Evolutionary conservation across 1,139 yeast genomes (phyloP).

Genomic region (Candida dubliniensis): DNA sequence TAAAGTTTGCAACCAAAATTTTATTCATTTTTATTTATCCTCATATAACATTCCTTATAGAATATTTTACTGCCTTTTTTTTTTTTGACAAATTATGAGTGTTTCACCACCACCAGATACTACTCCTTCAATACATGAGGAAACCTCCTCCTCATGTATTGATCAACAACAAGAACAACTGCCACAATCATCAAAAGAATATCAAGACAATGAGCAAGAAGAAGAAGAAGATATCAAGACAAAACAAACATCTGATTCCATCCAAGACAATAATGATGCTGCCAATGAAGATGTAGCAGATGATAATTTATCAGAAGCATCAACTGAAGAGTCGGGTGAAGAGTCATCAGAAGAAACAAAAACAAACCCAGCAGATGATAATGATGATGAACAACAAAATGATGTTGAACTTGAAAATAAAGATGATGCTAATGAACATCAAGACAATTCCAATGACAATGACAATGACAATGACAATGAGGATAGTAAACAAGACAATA

Average conservation of each 20-base stretch:
- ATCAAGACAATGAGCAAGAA: neutral
- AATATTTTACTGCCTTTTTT: too few relatives aligned
- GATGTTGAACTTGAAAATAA: constrained; percentile 13
- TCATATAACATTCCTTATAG: neutral
- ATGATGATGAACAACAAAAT: neutral
- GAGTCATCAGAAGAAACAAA: constrained; percentile 1
- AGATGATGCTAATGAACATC: constrained; percentile 26
- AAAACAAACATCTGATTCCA: constrained; percentile 2
- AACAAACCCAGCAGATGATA: neutral
- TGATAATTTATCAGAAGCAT: neutral
- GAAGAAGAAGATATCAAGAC: constrained; percentile 5
- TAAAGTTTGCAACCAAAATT: neutral
- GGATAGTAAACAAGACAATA: too few relatives aligned
- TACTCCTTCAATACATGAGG: neutral
- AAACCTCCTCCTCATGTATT: too few relatives aligned
- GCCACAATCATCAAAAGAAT: neutral
- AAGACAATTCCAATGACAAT: constrained; percentile 10
- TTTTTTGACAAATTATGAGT: constrained; percentile 2
- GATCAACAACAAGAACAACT: constrained; percentile 1
- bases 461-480: too few relatives aligned
- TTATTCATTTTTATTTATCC: neutral
- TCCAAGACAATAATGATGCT: neutral
- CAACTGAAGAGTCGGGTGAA: constrained; percentile 13
- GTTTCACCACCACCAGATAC: constrained; percentile 1
- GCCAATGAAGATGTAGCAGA: constrained; percentile 2